Evolutionary conservation across 2,329 filamentous ascomycete genomes (phyloP), one percentile per base, ranked within the genome.

Genomic region (Aspergillus spinulosporus): DNA sequence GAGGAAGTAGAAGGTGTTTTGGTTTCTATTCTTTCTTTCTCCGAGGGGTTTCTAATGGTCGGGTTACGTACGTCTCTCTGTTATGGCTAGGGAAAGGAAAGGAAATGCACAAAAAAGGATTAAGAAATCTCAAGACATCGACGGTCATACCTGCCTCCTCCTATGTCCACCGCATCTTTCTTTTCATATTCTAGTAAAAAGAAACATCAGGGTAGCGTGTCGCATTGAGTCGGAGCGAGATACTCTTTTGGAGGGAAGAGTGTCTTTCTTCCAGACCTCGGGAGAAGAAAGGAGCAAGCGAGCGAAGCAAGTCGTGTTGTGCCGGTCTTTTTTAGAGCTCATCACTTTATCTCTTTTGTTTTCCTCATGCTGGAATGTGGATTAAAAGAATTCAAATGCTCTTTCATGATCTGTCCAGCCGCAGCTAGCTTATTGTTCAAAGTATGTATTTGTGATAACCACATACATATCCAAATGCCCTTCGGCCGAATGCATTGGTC

Each of bases 1-100:
- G 88, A 93, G 93, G 83, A 84, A 84, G 79, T 92, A 90, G 82
- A 83, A 74, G 65, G 65, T 66, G 64, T 65, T 68, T 68, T 63
- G 48, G 46, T 51, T 56, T 51, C 29, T 52, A 48, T 53, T 32
- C 44, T 57, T 51, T 52, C 49, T 57, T 56, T 56, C 53, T 67
- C 64, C 37, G 64, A 64, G 63, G 64, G 65, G 64, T 66, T 52
- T 52, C 49, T 70, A 72, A 70, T 71, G 68, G 68, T 66, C 65
- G 64, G 68, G 68, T 66, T 68, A 68, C 66, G 70, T 71, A 68
- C 65, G 69, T 71, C 65, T 66, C 64, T 68, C 64, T 68, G 60
- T 68, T 66, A 66, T 68, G 66, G 62, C 65, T 68, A 64, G 58
- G 58, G 60, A 63, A 62, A 50, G 46, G 37, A 59, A 50, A 50